Conservation (phyloP, 2,329 filamentous ascomycete species). For the Fusarium caatingaense region DNA sequence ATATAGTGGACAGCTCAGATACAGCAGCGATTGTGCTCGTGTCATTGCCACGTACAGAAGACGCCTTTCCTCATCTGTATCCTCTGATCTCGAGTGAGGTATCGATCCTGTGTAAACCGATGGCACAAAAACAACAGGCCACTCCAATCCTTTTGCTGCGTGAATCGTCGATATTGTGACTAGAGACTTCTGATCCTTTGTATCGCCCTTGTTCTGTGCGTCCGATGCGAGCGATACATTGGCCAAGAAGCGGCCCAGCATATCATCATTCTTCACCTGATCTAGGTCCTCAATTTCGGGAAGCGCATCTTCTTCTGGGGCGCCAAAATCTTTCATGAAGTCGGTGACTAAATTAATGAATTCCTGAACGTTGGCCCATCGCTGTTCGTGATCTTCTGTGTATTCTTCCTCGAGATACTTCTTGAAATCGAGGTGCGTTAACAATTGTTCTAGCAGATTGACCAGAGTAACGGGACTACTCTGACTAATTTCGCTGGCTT, state of each 20-base stretch:
- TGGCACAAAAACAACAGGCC: constrained; percentile 94
- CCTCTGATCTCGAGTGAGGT: constrained; percentile 86
- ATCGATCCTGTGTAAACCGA: constrained; percentile 91
- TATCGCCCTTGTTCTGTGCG: constrained; percentile 71
- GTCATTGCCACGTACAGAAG: constrained; percentile 98
- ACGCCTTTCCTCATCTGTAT: constrained; percentile 86
- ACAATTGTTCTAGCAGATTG: constrained; percentile 62
- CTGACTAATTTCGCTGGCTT: constrained; percentile 45
- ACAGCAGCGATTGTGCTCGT: constrained; percentile 84
- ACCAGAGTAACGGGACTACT: constrained; percentile 54
- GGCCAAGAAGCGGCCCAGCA: constrained; percentile 83
- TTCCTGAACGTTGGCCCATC: constrained; percentile 92
- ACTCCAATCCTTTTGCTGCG: constrained; percentile 94
- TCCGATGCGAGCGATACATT: constrained; percentile 91
- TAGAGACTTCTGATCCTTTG: constrained; percentile 67
- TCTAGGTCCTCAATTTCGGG: constrained; percentile 77
- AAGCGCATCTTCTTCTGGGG: constrained; percentile 64
- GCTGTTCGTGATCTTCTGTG: constrained; percentile 77
- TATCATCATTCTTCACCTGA: constrained; percentile 72
- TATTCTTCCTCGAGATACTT: constrained; percentile 79
- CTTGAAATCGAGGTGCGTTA: constrained; percentile 77
- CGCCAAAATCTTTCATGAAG: constrained; percentile 62
- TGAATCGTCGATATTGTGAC: constrained; percentile 97
- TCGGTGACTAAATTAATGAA: constrained; percentile 84
- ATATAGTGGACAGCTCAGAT: constrained; percentile 82